Evolutionary conservation across 768 basidiomycete genomes (phyloP).

Genomic region (Tephrocybe sp.): DNA sequence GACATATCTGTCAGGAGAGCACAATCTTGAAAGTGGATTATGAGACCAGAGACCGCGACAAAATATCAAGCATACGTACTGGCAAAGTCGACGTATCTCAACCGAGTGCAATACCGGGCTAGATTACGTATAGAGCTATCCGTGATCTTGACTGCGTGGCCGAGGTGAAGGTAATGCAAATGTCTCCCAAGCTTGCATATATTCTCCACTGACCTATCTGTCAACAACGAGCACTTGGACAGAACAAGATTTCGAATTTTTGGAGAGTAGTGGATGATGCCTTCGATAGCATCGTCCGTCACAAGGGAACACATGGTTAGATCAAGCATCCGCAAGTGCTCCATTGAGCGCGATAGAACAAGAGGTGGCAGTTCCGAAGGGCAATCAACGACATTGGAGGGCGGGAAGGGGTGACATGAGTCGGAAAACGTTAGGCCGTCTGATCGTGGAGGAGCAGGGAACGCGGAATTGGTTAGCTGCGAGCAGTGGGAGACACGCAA

Average conservation of each 20-base stretch:
- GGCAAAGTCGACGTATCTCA: slow-evolving; percentile 96
- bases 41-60: no score
- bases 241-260: slow-evolving; percentile 86
- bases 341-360: slow-evolving; percentile 62
- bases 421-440: slow-evolving; percentile 32
- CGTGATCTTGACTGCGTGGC: slow-evolving; percentile 87
- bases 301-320: slow-evolving; percentile 81
- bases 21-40: slow-evolving; percentile 60
- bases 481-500: slow-evolving; percentile 81
- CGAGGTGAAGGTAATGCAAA: slow-evolving; percentile 93
- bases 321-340: slow-evolving; percentile 91
- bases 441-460: slow-evolving; percentile 67
- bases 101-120: slow-evolving; percentile 82
- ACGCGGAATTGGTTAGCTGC: slow-evolving; percentile 79
- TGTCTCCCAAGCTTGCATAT: slow-evolving; percentile 90
- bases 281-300: slow-evolving; percentile 82
- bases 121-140: slow-evolving; percentile 84
- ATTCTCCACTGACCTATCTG: slow-evolving; percentile 79
- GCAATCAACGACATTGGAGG: slow-evolving; percentile 29
- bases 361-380: slow-evolving; percentile 62
- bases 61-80: no score
- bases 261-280: slow-evolving; percentile 77
- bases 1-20: slow-evolving; percentile 87
- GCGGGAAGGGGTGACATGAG: slow-evolving; percentile 44
- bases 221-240: slow-evolving; percentile 79